Conservation (phyloP, 1,284 basidiomycete species). For the Ustilago lituana region DNA sequence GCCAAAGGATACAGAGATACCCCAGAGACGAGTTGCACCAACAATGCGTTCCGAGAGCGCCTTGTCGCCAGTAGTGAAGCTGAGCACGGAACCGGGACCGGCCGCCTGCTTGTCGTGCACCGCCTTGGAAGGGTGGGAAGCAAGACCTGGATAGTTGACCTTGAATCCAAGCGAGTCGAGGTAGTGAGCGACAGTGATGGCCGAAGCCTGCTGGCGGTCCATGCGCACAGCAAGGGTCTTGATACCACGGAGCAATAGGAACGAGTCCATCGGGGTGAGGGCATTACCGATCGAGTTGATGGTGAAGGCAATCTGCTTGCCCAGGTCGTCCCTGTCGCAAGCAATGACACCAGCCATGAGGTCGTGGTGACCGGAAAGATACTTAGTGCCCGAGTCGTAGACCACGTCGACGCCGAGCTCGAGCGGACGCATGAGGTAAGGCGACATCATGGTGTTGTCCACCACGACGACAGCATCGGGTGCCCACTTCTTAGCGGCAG, state of each 20-base stretch:
- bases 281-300: constrained; percentile 99
- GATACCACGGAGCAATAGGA: constrained; percentile 91
- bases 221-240: constrained; percentile 97
- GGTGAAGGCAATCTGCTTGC: constrained; percentile 86
- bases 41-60: constrained; percentile 90
- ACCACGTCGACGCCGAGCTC: constrained; percentile 96
- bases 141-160: constrained; percentile 92
- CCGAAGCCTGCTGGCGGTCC: constrained; percentile 89
- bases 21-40: constrained; percentile 90
- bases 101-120: constrained; percentile 78
- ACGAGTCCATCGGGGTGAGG: constrained; percentile 81
- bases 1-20: constrained; percentile 96
- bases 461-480: constrained; percentile 65
- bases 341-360: constrained; percentile 83
- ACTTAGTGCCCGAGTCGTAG: constrained; percentile 98
- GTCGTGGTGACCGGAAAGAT: constrained; percentile 97
- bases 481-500: constrained; percentile 57
- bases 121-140: constrained; percentile 82
- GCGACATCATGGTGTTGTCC: constrained; percentile 99
- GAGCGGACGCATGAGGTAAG: constrained; percentile 93
- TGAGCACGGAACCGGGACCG: constrained; percentile 94
- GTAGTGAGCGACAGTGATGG: constrained; percentile 86
- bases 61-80: constrained; percentile 93
- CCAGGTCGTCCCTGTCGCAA: constrained; percentile 89
- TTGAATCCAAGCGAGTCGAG: constrained; percentile 87